Percentiles rank a stretch among this genome's conserved stretches.
These are phyloP conservation scores for Cytospora piceae DNA, from an alignment of 2,329 filamentous ascomycete species.

Conservation along the genomic window DNA sequence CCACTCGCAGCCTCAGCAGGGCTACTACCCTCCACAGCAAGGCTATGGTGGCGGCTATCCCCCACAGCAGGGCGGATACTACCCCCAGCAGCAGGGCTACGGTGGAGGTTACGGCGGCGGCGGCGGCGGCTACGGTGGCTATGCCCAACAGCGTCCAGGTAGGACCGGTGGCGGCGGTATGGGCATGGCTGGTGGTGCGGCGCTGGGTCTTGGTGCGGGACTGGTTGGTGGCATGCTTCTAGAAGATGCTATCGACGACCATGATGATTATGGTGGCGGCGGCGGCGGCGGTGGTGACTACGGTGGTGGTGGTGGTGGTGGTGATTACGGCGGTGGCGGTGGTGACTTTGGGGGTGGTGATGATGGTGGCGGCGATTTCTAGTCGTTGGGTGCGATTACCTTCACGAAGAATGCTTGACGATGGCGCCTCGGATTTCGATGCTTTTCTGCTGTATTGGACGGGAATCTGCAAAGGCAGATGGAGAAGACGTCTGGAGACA, in stretches of 20 bases:
- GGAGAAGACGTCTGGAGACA: not conserved
- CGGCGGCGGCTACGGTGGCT: slow-evolving; percentile 36
- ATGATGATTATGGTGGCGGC: slow-evolving; percentile 51
- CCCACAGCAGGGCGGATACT: slow-evolving; percentile 37
- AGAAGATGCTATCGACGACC: slow-evolving; percentile 66
- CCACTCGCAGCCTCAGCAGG: slow-evolving; percentile 37
- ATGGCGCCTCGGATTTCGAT: slow-evolving; percentile 16
- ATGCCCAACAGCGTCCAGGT: slow-evolving; percentile 51
- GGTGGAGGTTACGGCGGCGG: slow-evolving; percentile 29
- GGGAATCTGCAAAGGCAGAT: slow-evolving; percentile 1
- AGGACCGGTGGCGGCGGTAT: slow-evolving; percentile 46
- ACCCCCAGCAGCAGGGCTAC: slow-evolving; percentile 37
- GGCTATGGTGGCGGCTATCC: slow-evolving; percentile 32
- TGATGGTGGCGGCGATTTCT: slow-evolving; percentile 45
- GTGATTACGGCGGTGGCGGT: slow-evolving; percentile 38
- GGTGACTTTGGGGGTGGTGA: slow-evolving; percentile 27
- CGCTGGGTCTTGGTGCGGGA: slow-evolving; percentile 80
- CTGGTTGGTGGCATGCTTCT: slow-evolving; percentile 77
- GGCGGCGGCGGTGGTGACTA: slow-evolving; percentile 46
- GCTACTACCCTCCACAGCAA: slow-evolving; percentile 43
- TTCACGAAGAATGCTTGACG: slow-evolving; percentile 4
- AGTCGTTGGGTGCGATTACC: slow-evolving; percentile 29
- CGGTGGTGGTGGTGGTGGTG: slow-evolving; percentile 38
- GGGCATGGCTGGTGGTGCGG: slow-evolving; percentile 74
- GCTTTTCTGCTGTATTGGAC: slow-evolving; percentile 17